A percentile compares a stretch with the other conserved stretches of the same genome.
Evolutionary conservation across 371 early-diverging fungal genomes (phyloP).

Genomic region (Blakeslea trispora): DNA sequence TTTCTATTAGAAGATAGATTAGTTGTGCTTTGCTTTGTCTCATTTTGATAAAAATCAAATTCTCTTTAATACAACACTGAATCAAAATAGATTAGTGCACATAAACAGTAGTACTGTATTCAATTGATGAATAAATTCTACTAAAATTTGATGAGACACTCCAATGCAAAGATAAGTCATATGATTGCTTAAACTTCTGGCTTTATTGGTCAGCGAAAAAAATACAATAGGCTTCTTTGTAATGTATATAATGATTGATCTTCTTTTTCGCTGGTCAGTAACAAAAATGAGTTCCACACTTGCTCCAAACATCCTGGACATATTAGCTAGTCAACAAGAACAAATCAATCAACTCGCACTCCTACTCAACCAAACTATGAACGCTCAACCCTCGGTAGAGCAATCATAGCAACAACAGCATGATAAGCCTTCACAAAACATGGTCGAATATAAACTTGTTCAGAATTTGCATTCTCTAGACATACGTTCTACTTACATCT

Average conservation of each 20-base stretch:
- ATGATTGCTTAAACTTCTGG: constrained; percentile 9
- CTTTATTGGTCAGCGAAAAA: constrained; percentile 11
- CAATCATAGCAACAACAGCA: not conserved
- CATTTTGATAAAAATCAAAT: too few relatives aligned
- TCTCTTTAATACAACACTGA: too few relatives aligned
- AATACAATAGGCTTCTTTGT: not conserved
- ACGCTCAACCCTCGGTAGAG: constrained; percentile 13
- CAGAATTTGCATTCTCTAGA: constrained; percentile 3
- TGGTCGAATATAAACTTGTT: not conserved
- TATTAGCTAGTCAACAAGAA: not conserved
- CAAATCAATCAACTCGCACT: constrained; percentile 5
- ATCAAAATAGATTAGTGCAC: too few relatives aligned
- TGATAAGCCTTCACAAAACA: not conserved
- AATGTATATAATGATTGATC: constrained; percentile 8
- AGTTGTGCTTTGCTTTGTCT: too few relatives aligned
- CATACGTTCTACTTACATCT: constrained; percentile 3
- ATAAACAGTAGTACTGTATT: not conserved
- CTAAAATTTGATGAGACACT: constrained; percentile 6
- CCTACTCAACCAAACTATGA: not conserved
- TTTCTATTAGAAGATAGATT: too few relatives aligned
- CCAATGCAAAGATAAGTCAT: constrained; percentile 11
- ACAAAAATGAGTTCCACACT: constrained; percentile 3
- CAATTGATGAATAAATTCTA: constrained; percentile 3
- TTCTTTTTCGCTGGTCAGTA: constrained; percentile 17
- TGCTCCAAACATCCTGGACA: not conserved